Conservation (phyloP, 805 yeast genomes). For the Saturnispora dispora region DNA sequence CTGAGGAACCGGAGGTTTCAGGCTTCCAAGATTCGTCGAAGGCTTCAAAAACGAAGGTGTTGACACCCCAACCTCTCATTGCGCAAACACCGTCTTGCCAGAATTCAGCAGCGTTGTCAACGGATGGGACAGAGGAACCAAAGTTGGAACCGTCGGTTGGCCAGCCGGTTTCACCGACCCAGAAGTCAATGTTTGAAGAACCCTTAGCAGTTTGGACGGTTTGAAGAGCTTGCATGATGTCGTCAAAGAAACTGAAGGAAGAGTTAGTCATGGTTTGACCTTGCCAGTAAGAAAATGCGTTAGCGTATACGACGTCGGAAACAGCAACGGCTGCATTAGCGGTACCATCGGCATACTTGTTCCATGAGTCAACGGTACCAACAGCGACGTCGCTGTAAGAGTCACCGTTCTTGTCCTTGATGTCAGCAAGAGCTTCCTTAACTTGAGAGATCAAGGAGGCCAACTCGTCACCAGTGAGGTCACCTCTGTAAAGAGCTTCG, state of each 20-base stretch:
- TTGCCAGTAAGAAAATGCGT: slow-evolving; percentile 98
- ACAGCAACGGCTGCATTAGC: slow-evolving; percentile 64
- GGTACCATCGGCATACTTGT: slow-evolving; percentile 74
- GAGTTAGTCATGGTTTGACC: slow-evolving; percentile 82
- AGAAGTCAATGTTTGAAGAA: slow-evolving; percentile 73
- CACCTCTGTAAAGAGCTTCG: slow-evolving; percentile 89
- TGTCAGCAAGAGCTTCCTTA: slow-evolving; percentile 47
- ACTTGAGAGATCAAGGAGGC: slow-evolving; percentile 58
- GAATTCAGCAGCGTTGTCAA: slow-evolving; percentile 64
- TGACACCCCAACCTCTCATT: slow-evolving; percentile 91
- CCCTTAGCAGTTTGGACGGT: slow-evolving; percentile 81
- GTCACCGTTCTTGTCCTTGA: slow-evolving; percentile 74
- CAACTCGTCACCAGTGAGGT: slow-evolving; percentile 64
- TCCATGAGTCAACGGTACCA: slow-evolving; percentile 97
- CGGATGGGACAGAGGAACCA: slow-evolving; percentile 58
- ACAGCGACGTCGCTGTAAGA: slow-evolving; percentile 65
- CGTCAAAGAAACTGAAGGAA: slow-evolving; percentile 88
- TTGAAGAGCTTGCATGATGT: slow-evolving; percentile 95
- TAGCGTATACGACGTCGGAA: slow-evolving; percentile 80
- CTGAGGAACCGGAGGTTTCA: slow-evolving; percentile 74
- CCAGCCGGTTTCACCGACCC: slow-evolving; percentile 99
- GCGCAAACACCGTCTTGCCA: slow-evolving; percentile 90
- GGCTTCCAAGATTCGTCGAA: slow-evolving; percentile 97
- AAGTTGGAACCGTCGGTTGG: slow-evolving; percentile 77
- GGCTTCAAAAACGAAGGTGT: slow-evolving; percentile 89